Conservation (phyloP, 139 green algal species). For the Chlorella vulgaris region DNA sequence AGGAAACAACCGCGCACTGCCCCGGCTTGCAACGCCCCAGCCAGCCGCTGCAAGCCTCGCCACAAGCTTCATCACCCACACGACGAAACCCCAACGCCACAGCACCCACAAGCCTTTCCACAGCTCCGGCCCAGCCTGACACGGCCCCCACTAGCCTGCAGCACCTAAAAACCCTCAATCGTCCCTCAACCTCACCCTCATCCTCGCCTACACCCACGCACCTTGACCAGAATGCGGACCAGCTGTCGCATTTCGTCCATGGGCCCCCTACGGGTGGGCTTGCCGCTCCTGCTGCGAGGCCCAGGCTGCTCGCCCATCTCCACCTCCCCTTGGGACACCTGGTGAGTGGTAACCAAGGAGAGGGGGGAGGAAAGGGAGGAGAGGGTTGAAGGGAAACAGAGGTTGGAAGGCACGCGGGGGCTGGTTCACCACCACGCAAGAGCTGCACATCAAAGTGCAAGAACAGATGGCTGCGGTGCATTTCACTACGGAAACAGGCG, state of each 20-base stretch:
- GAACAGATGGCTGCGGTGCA: neutral
- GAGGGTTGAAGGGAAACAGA: neutral
- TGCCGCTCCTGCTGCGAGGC: constrained; percentile 31
- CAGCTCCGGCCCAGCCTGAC: no score
- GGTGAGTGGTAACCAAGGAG: neutral
- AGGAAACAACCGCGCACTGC: no score
- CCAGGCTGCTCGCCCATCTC: neutral
- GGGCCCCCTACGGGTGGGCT: constrained; percentile 65
- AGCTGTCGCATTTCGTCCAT: constrained; percentile 95
- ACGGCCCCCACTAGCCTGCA: no score
- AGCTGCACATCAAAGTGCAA: no score
- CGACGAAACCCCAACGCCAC: no score
- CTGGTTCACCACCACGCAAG: neutral
- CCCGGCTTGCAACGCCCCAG: no score
- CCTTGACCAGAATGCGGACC: constrained; percentile 81
- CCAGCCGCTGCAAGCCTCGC: no score
- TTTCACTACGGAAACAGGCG: no score
- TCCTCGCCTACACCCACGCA: neutral
- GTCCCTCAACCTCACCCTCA: neutral
- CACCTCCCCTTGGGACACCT: neutral
- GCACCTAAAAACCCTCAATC: no score
- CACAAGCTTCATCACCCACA: no score
- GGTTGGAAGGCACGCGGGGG: neutral
- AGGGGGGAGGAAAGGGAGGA: neutral
- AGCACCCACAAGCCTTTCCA: no score